Conservation (phyloP, 345 rosid genomes). For the Pistacia integerrima region DNA sequence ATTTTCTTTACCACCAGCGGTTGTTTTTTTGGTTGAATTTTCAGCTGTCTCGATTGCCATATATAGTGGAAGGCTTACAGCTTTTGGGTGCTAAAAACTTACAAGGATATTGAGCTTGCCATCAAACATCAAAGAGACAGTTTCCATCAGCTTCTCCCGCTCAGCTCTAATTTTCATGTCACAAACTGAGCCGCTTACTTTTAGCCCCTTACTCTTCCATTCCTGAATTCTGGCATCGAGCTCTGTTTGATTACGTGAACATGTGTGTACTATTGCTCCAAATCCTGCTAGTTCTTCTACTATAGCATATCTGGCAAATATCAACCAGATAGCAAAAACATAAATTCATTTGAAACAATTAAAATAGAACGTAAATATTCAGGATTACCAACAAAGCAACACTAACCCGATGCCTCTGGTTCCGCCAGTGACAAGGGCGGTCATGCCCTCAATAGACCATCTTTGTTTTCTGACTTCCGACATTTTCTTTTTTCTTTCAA, state of each 20-base stretch:
- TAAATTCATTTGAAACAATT: not conserved
- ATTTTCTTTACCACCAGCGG: no score
- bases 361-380: not conserved
- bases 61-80: no score
- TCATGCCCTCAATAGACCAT: constrained; percentile 32
- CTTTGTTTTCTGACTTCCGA: constrained; percentile 4
- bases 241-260: constrained; percentile 7
- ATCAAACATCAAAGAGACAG: constrained; percentile 42
- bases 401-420: constrained; percentile 36
- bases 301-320: constrained; percentile 1
- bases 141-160: constrained; percentile 44
- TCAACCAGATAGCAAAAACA: not conserved
- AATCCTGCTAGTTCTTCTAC: constrained; percentile 17
- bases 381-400: not conserved
- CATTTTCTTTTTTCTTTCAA: not conserved
- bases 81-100: constrained; percentile 9
- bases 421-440: constrained; percentile 38
- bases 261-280: constrained; percentile 16
- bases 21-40: no score
- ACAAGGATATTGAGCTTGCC: constrained; percentile 69
- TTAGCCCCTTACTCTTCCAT: constrained; percentile 49
- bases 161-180: constrained; percentile 42
- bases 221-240: constrained; percentile 23
- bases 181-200: constrained; percentile 59
- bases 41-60: no score